Percentiles rank a stretch among this genome's conserved stretches.
These are phyloP conservation scores for Ceratobasidium sp. DNA, from an alignment of 1,284 basidiomycete species.

Conservation along the genomic window DNA sequence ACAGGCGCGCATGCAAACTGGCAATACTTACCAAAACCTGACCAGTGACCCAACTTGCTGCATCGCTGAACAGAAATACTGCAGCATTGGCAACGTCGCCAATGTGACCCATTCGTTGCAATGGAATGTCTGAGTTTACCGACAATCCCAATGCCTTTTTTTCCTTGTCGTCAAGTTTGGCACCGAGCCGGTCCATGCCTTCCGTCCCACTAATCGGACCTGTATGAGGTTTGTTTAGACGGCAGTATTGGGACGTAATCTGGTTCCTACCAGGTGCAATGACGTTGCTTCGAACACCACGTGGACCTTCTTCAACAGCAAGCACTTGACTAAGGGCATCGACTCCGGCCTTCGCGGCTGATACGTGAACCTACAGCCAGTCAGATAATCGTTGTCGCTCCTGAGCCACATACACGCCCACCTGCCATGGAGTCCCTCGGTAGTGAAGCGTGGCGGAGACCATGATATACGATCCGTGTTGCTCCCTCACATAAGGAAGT, in stretches of 20 bases:
- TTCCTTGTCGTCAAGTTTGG: slow-evolving; percentile 50
- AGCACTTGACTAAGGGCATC: slow-evolving; percentile 86
- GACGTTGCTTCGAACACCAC: slow-evolving; percentile 92
- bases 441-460: slow-evolving; percentile 93
- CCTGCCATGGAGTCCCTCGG: slow-evolving; percentile 57
- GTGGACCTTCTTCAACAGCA: slow-evolving; percentile 92
- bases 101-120: slow-evolving; percentile 70
- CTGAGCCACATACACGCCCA: not conserved
- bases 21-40: slow-evolving; percentile 58
- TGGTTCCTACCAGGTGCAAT: slow-evolving; percentile 72
- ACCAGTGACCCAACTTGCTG: slow-evolving; percentile 82
- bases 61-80: slow-evolving; percentile 88
- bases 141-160: slow-evolving; percentile 32
- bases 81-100: slow-evolving; percentile 82
- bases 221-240: slow-evolving; percentile 43
- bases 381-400: not conserved
- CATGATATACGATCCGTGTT: slow-evolving; percentile 86
- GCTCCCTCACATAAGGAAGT: slow-evolving; percentile 69
- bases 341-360: slow-evolving; percentile 93
- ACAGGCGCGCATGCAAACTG: not conserved
- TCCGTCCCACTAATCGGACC: slow-evolving; percentile 82
- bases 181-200: slow-evolving; percentile 76
- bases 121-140: slow-evolving; percentile 53
- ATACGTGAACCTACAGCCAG: slow-evolving; percentile 77
- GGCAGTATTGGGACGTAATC: not conserved